Base-by-base conservation (phyloP, 1,284 basidiomycete genomes). In the Ceratobasidium sp. region DNA sequence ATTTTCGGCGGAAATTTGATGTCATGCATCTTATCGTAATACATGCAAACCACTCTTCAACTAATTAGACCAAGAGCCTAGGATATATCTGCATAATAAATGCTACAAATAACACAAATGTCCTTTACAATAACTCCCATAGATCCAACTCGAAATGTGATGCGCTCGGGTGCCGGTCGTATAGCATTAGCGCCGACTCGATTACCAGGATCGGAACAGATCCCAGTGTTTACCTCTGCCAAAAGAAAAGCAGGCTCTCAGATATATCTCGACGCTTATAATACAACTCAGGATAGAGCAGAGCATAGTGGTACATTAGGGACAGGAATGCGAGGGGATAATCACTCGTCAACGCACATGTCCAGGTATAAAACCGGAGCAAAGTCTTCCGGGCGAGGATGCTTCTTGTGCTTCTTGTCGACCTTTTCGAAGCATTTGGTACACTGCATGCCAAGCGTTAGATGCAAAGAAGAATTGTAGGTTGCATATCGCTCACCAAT, bases 391-490 rank as follows among this genome's bases (percentile, higher is more conserved):
- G 59, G 40, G 6, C 25, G 44, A 34, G 70, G 70, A 29, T 74
- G 70, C n/a, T 64, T 62, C 59, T 74, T 74, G 34, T 74, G 70
- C 49, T 74, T 64, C 59, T 74, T 74, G 43, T 52, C 49, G 70
- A 74, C 70, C 34, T 74, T 74, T 29, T 74, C 70, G 59, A 74
- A 74, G 46, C 70, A 74, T 64, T 74, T 74, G 2, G 70, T 37
- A 49, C 70, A 74, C 70, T 74, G 29, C 3, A 62, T 19, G 57
- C 8, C 17, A 43, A 43, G 9, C 7, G 59, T 62, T 40, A 62
- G 59, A 40, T 40, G 40, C 17, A 40, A 44, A 5, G n/a, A 3
- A 43, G 22, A 19, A 22, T n/a, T 17, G n/a, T 37, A 25, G 22
- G 15, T 62, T 9, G 29, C 37, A 44, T 54, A n/a, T 25, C 25